phyloP scores from a whole-genome alignment of 2,329 filamentous ascomycete species.

The Curvularia lunata region DNA sequence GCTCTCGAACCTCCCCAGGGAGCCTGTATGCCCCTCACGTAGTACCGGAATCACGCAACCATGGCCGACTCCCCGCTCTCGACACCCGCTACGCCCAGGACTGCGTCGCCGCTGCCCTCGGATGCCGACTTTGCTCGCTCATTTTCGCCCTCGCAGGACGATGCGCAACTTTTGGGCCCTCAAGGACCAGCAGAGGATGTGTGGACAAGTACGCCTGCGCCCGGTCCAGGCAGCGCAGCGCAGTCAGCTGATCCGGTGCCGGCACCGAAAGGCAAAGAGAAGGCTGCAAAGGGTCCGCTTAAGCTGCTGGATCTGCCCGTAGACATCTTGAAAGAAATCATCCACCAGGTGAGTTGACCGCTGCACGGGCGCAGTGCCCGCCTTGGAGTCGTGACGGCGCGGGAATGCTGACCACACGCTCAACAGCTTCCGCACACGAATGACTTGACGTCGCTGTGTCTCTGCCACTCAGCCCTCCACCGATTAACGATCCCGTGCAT shows the following conservation, averaged over 20 bases:
- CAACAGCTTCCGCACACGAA: conserved; percentile 77
- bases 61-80: conserved; percentile 45
- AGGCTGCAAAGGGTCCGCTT: conserved; percentile 61
- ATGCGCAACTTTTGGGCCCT: conserved; percentile 27
- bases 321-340: conserved; percentile 78
- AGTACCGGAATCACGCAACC: conserved; percentile 35
- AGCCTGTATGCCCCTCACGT: conserved; percentile 35
- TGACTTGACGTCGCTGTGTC: conserved; percentile 77
- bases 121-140: conserved; percentile 32
- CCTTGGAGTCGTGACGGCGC: background rate
- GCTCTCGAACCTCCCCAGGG: conserved; percentile 29
- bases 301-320: conserved; percentile 76
- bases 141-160: conserved; percentile 30
- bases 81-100: conserved; percentile 34
- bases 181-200: conserved; percentile 21
- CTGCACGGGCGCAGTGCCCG: conserved; percentile 1
- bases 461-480: conserved; percentile 80
- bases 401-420: conserved; percentile 21
- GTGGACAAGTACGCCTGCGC: conserved; percentile 17
- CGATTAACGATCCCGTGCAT: conserved; percentile 77
- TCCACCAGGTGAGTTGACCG: conserved; percentile 69
- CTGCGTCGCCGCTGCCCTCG: conserved; percentile 37
- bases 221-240: conserved; percentile 12
- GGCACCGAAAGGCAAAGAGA: conserved; percentile 58
- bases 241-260: conserved; percentile 43